A percentile compares a stretch with the other conserved stretches of the same genome.
These are phyloP conservation scores for Kickxella alabastrina DNA, from an alignment of 192 early-diverging fungal species.

Conservation along the genomic window DNA sequence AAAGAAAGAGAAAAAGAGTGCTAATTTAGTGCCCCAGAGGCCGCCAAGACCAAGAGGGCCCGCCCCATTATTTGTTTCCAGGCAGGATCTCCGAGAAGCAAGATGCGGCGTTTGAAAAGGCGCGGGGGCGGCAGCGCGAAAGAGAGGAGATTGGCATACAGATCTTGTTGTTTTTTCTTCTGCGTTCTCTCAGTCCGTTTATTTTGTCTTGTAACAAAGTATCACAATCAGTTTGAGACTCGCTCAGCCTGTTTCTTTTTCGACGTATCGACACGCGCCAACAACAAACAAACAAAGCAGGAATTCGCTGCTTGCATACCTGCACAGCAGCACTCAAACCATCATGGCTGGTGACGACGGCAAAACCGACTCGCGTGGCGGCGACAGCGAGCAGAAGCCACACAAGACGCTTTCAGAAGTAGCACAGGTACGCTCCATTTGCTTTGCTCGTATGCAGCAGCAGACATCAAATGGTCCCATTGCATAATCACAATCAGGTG, in stretches of 20 bases:
- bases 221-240: no score
- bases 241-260: no score
- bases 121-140: no score
- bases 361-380: slow-evolving; percentile 16
- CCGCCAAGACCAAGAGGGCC: neutral
- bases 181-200: neutral
- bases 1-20: no score
- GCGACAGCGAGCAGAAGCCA: slow-evolving; percentile 9
- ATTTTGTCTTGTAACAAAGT: no score
- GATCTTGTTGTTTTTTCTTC: neutral
- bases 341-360: slow-evolving; percentile 6
- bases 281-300: no score
- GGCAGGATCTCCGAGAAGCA: neutral
- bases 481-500: no score
- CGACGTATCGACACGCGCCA: no score
- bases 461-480: no score
- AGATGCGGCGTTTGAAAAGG: slow-evolving; percentile 3
- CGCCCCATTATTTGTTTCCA: slow-evolving; percentile 1
- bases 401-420: slow-evolving; percentile 19
- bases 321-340: neutral
- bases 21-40: no score
- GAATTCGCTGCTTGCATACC: slow-evolving; percentile 1
- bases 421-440: slow-evolving; percentile 23
- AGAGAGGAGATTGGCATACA: no score
- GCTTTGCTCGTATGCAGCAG: neutral